A percentile compares a stretch with the other conserved stretches of the same genome.
phyloP scores from a whole-genome alignment of 768 basidiomycete genomes.

The Thelephora ganbajun region DNA sequence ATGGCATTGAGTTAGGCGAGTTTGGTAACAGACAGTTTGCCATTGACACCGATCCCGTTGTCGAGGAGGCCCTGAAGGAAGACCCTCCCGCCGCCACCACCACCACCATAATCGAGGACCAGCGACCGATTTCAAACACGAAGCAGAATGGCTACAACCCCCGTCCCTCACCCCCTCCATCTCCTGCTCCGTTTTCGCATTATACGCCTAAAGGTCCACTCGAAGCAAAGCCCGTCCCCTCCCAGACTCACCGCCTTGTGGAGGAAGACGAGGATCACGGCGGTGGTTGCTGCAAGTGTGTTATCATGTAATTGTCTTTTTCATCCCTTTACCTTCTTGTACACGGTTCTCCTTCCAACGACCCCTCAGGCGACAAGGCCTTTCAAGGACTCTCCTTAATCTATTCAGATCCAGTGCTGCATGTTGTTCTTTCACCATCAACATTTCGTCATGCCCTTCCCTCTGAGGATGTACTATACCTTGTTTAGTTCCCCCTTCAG shows the following conservation, averaged over 20 bases:
- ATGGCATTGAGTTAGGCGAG: slow-evolving; percentile 49
- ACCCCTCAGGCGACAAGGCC: background rate
- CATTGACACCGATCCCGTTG: slow-evolving; percentile 8
- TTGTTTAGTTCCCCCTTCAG: too few relatives aligned
- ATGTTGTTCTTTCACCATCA: too few relatives aligned
- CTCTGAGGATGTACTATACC: too few relatives aligned
- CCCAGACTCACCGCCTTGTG: background rate
- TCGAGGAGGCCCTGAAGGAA: slow-evolving; percentile 11
- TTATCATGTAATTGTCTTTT: slow-evolving; percentile 57
- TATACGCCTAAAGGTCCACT: slow-evolving; percentile 20
- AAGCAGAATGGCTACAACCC: background rate
- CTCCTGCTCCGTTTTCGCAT: slow-evolving; percentile 52
- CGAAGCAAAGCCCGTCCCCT: slow-evolving; percentile 4
- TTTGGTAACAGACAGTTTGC: slow-evolving; percentile 32
- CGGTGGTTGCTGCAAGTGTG: slow-evolving; percentile 63
- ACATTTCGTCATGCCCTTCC: too few relatives aligned
- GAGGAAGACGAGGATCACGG: slow-evolving; percentile 27
- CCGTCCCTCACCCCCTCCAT: slow-evolving; percentile 22
- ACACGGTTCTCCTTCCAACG: too few relatives aligned
- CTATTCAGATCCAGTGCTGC: too few relatives aligned
- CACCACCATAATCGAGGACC: background rate
- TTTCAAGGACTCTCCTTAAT: background rate
- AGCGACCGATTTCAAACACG: background rate
- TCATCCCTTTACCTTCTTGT: background rate
- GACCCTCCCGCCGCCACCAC: slow-evolving; percentile 7